Percentiles rank a stretch among this genome's conserved stretches.
Conservation (phyloP, 225 moss, liverwort and hornwort species). For the Thuidium tamariscinum region DNA sequence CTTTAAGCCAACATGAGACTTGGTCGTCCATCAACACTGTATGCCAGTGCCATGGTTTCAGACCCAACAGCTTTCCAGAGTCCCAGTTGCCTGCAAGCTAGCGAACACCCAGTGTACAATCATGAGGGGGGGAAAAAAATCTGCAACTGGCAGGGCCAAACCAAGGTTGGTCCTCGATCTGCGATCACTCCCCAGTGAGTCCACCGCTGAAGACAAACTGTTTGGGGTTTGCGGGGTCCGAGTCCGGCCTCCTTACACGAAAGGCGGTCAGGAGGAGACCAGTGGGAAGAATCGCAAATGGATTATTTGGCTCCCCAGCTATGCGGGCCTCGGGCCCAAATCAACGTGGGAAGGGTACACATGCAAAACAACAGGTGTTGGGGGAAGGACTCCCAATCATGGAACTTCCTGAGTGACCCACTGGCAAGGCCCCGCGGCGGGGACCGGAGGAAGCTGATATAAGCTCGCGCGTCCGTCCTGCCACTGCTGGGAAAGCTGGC, state of each 20-base stretch:
- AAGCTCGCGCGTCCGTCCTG: not conserved
- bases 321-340: not conserved
- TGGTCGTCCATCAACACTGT: not conserved
- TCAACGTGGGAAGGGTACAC: not conserved
- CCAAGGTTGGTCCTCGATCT: not conserved
- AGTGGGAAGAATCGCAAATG: not conserved
- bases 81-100: not conserved
- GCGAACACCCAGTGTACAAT: not conserved
- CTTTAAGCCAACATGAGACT: not conserved
- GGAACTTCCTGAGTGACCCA: not conserved
- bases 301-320: not conserved
- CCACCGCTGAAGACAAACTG: not conserved
- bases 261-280: not conserved
- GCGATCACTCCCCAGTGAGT: not conserved
- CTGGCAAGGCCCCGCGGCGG: not conserved
- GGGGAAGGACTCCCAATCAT: not conserved
- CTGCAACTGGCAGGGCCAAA: not conserved
- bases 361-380: not conserved
- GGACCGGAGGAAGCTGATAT: not conserved
- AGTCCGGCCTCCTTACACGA: not conserved
- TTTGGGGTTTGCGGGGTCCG: not conserved
- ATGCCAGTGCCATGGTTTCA: not conserved
- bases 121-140: not conserved
- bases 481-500: not conserved
- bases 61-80: constrained; percentile 3